Percentiles rank a stretch among this genome's conserved stretches.
Evolutionary conservation across 345 rosid genomes (phyloP).

Genomic region (Brassica nigra): DNA sequence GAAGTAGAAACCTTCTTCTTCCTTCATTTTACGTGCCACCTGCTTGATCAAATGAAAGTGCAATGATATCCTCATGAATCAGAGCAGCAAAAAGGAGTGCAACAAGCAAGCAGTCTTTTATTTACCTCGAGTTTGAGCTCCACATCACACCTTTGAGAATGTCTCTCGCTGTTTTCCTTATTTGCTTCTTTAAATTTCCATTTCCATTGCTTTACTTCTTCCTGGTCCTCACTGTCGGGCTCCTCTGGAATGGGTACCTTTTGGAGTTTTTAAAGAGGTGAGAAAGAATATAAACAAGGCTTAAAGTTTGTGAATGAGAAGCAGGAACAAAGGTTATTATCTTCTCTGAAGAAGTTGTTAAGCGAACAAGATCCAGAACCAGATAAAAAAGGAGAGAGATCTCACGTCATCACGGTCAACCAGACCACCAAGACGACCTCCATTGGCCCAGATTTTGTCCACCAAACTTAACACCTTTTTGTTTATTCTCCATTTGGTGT

Average conservation of each 20-base stretch:
- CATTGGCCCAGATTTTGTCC: not conserved
- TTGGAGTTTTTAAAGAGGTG: not conserved
- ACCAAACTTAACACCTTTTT: not conserved
- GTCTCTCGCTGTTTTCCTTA: conserved; percentile 1
- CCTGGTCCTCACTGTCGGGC: not conserved
- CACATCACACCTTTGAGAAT: conserved; percentile 1
- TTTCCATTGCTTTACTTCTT: not conserved
- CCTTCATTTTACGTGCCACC: conserved; percentile 4
- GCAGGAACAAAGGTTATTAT: not conserved
- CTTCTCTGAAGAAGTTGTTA: not conserved
- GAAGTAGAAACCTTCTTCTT: not conserved
- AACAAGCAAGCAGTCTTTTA: not conserved
- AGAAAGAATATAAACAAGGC: not conserved
- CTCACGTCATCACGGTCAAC: conserved; percentile 5
- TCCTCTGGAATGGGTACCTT: conserved; percentile 2
- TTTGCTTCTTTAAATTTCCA: not conserved
- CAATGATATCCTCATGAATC: not conserved
- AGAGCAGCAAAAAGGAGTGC: not conserved
- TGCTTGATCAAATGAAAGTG: not conserved
- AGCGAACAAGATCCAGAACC: not conserved
- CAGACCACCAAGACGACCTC: not conserved
- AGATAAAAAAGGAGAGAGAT: not conserved
- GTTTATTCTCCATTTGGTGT: not conserved
- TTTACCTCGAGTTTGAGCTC: not conserved
- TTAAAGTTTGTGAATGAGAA: not conserved